Percentiles rank a stretch among this genome's conserved stretches.
phyloP scores from a whole-genome alignment of 164 flowering plant genomes.

The Tetrastigma voinierianum region DNA sequence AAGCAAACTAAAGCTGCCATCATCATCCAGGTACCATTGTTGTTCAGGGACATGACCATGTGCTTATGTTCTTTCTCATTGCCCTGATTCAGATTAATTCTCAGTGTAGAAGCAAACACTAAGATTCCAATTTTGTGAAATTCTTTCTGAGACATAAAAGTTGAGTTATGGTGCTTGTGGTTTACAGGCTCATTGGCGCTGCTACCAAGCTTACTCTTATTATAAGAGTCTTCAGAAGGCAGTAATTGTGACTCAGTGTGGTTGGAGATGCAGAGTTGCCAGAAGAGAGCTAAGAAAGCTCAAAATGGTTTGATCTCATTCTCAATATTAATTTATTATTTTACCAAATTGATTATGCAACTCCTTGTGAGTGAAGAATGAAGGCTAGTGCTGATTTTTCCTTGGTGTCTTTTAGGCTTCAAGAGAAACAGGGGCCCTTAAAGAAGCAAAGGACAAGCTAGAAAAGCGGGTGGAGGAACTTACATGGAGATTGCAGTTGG shows the following conservation, averaged over 20 bases:
- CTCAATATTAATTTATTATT: slow-evolving; percentile 5
- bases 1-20: slow-evolving; percentile 86
- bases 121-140: neutral
- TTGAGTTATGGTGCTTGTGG: slow-evolving; percentile 1
- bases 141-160: neutral
- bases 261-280: slow-evolving; percentile 89
- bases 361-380: too few species aligned
- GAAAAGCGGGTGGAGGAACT: slow-evolving; percentile 99
- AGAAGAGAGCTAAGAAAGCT: slow-evolving; percentile 84
- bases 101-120: slow-evolving; percentile 5
- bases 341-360: too few species aligned
- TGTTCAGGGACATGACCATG: too few species aligned
- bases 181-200: slow-evolving; percentile 73
- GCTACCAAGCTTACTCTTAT: slow-evolving; percentile 66
- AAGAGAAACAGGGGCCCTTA: slow-evolving; percentile 96
- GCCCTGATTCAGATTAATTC: neutral
- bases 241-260: slow-evolving; percentile 76
- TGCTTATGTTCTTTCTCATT: neutral
- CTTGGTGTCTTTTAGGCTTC: too few species aligned
- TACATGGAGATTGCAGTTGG: slow-evolving; percentile 96
- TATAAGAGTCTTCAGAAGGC: slow-evolving; percentile 83
- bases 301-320: slow-evolving; percentile 66
- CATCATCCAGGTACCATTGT: slow-evolving; percentile 61
- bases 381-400: slow-evolving; percentile 7
- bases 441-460: slow-evolving; percentile 96